Base-by-base conservation (phyloP, 306 rosid species). In the Arachis stenosperma region DNA sequence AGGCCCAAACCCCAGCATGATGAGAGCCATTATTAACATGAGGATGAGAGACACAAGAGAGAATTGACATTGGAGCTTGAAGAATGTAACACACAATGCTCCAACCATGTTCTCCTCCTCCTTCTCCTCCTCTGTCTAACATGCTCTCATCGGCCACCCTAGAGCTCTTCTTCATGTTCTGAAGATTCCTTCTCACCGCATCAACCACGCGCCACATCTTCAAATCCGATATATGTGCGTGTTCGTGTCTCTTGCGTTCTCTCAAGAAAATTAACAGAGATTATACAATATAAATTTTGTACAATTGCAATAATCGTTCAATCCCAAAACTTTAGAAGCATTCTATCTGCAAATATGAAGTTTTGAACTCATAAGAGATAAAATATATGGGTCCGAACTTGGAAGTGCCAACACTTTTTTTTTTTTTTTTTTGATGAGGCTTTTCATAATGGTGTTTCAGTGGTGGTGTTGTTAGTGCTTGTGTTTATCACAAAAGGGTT, bases 141-240 rank as follows among this genome's bases (percentile, higher is more conserved):
- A 91, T 89, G 83, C 78, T 90, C 80, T 90, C 98, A 67, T 93
- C 98, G 3, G 93, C 97, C 4, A 93, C 96, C 77, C 83, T 83
- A 9, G 93, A 88, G 39, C 87, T 82, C 67, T 89, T 93, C 79
- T 84, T 90, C 69, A 77, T 78, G 78, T 75, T 82, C 42, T 84
- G 73, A 36, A 86, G 39, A 65, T 80, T 89, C 48, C 82, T 84
- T 40, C 81, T 67, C 65, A 81, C 64, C 9, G 70, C 65, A 1
- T 74, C 79, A 37, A 90, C 6, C 54, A 83, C 37, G 40, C 69
- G 77, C 84, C 81, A 62, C 88, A 79, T 62, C 64, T 65, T 37
- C 15, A 50, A 56, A 39, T n/a, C 29, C 37, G 4, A 33, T 33
- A 33, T 2, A 33, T 33, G 4, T 33, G 3, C 4, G 37, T 33